A percentile compares a stretch with the other conserved stretches of the same genome.
phyloP scores from a whole-genome alignment of 2,329 filamentous ascomycete genomes.

The Claviceps sp. region DNA sequence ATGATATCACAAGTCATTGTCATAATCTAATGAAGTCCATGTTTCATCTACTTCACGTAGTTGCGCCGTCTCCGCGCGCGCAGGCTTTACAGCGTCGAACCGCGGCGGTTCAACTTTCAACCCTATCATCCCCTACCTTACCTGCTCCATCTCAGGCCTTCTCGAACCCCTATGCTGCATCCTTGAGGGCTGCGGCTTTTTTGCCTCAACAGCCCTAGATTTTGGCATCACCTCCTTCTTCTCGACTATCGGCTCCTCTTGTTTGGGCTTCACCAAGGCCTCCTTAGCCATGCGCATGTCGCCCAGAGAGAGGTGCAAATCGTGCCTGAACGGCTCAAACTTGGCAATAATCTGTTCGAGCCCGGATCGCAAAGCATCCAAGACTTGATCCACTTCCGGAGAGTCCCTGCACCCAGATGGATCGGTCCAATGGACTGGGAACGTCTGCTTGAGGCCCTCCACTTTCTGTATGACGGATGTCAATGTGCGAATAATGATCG shows the following conservation, averaged over 20 bases:
- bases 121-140: conserved; percentile 6
- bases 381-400: conserved; percentile 57
- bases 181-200: conserved; percentile 9
- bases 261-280: conserved; percentile 27
- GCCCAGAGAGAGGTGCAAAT: conserved; percentile 53
- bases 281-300: conserved; percentile 66
- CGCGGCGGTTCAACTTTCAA: background rate
- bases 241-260: background rate
- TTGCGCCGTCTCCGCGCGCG: background rate
- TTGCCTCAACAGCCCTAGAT: conserved; percentile 13
- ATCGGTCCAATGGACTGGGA: conserved; percentile 70
- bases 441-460: conserved; percentile 47
- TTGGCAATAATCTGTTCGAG: conserved; percentile 51
- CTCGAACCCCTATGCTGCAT: conserved; percentile 9
- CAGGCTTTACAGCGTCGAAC: background rate
- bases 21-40: background rate
- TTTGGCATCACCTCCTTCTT: conserved; percentile 18
- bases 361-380: conserved; percentile 49
- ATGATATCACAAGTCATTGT: no score
- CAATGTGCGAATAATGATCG: conserved; percentile 58
- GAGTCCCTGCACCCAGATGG: conserved; percentile 40
- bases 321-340: conserved; percentile 62
- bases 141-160: conserved; percentile 18
- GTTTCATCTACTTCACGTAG: background rate
- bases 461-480: conserved; percentile 55